These are phyloP conservation scores for Boletus fagicola DNA, from an alignment of 768 basidiomycete genomes.

Conservation along the genomic window DNA sequence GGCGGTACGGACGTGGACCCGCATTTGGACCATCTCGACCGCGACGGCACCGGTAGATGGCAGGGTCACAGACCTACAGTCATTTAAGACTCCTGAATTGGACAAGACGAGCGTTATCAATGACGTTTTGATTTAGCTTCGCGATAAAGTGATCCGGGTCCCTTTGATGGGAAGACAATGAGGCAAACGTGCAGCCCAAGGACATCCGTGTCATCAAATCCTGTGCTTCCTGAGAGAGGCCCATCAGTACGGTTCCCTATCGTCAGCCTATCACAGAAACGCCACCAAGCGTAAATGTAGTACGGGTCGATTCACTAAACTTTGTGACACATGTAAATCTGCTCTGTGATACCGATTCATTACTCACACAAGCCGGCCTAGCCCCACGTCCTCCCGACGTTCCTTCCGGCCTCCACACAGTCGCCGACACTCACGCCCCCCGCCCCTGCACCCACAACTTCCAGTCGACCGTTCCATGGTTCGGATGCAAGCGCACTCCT, in stretches of 20 bases:
- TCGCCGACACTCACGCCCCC: constrained; percentile 86
- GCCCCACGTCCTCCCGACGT: constrained; percentile 45
- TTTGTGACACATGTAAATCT: constrained; percentile 14
- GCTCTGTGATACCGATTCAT: constrained; percentile 1
- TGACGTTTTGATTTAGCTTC: constrained; percentile 24
- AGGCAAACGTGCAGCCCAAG: constrained; percentile 22
- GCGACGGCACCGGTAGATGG: neutral
- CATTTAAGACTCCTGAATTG: constrained; percentile 1
- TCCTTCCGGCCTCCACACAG: constrained; percentile 74
- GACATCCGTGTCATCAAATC: constrained; percentile 12
- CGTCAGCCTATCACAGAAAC: constrained; percentile 8
- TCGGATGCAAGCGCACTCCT: constrained; percentile 38
- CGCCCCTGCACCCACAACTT: constrained; percentile 81
- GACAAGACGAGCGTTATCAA: constrained; percentile 3
- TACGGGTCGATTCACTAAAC: constrained; percentile 11
- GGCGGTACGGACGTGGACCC: neutral
- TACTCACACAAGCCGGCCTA: constrained; percentile 21
- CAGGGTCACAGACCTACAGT: neutral
- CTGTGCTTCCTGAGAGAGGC: constrained; percentile 19
- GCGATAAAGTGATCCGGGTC: constrained; percentile 14
- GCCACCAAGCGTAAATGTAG: constrained; percentile 6
- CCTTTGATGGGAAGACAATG: constrained; percentile 22
- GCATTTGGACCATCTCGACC: neutral
- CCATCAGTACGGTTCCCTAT: constrained; percentile 12
- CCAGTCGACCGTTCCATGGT: constrained; percentile 50